Evolutionary conservation across 192 early-diverging fungal species (phyloP).

Genomic region (Endogone sp.): DNA sequence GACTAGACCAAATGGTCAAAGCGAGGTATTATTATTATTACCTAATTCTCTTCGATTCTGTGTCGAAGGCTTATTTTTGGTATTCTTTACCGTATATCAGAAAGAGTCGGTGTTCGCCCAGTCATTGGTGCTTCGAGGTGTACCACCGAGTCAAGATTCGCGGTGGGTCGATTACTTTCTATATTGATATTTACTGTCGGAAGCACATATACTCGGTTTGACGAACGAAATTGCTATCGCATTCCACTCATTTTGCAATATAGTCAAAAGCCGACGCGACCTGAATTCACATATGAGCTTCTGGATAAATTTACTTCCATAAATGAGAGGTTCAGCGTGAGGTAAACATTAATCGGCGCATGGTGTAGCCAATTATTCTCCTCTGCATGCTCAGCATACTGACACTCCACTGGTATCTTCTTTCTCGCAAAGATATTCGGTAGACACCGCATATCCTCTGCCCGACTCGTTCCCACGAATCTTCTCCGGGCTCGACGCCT

Average conservation of each 20-base stretch:
- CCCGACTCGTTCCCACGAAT: conserved; percentile 21
- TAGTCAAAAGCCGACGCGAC: background rate
- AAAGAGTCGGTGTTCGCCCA: background rate
- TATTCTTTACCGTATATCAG: too few relatives aligned
- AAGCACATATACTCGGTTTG: too few relatives aligned
- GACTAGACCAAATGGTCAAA: background rate
- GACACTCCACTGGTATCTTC: background rate
- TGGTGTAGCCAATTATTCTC: too few relatives aligned
- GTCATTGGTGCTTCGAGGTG: background rate
- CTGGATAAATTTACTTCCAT: background rate
- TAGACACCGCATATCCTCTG: conserved; percentile 18
- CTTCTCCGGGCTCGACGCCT: conserved; percentile 2
- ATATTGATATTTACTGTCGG: too few relatives aligned
- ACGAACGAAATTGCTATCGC: too few relatives aligned
- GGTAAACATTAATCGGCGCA: background rate
- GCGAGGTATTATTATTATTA: background rate
- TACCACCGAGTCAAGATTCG: background rate
- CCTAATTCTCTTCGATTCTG: too few relatives aligned
- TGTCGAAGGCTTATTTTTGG: too few relatives aligned
- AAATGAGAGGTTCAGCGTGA: background rate
- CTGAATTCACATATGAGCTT: background rate
- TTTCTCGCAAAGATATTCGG: conserved; percentile 6
- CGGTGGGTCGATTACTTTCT: background rate
- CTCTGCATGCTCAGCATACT: too few relatives aligned
- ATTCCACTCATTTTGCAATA: too few relatives aligned